Evolutionary conservation across 2,329 filamentous ascomycete genomes (phyloP), one percentile per base, ranked within the genome.

Genomic region (Microcyclospora pomicola): DNA sequence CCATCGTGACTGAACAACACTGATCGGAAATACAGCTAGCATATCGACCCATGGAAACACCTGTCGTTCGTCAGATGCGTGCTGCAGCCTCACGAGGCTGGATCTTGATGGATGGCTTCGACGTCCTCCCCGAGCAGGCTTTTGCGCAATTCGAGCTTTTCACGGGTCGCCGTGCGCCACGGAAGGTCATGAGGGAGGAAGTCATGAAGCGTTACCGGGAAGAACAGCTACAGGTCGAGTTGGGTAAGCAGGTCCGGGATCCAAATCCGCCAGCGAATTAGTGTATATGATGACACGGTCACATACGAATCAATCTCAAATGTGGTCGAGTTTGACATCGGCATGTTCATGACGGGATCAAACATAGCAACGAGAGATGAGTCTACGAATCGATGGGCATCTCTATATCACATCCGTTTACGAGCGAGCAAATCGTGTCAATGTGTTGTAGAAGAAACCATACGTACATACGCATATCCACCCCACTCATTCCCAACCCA

Each of bases 71-170:
- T 27, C 82, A 87, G 49, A 75, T 82, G 38, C 69, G 76, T 13
- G 61, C 65, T 37, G 60, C 73, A 55, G 65, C 73, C 14, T 63
- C 74, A 39, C 64, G 69, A 45, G 69, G 81, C 31, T 87, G 81
- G 81, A 77, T 85, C 0, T 68, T 81, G 13, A 73, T 86, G 58
- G 80, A 86, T 50, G 82, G 82, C 0, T 62, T 87, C 10, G 81
- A 87, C 49, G 68, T 86, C 34, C 59, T 88, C 11, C 80, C 80
- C 0, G 82, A 87, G 54, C 82, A 87, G 53, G 82, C 79, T 0
- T 82, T 82, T 58, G 81, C 82, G 1, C 82, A 87, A 50, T 88
- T 87, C 51, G 82, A 88, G 58, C 60, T 87, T 2, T 84, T 87
- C 54, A 86, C 82, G 0, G 82, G 81, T 0, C 67, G 80, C 34